Evolutionary conservation across 164 flowering plant species (phyloP).

Genomic region (Akebia trifoliata): DNA sequence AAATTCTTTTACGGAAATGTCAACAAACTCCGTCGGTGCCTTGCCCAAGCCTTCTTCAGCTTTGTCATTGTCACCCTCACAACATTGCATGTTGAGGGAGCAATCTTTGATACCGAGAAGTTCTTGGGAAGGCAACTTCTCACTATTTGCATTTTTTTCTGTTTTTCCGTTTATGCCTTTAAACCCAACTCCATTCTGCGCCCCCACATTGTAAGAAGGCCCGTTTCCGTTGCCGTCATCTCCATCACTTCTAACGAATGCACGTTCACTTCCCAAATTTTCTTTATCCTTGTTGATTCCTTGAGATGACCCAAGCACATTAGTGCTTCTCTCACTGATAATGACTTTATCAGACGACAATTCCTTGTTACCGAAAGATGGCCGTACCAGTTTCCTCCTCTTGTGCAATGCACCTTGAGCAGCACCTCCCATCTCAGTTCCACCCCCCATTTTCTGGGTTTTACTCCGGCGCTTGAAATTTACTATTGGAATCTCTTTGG

Average conservation of each 20-base stretch:
- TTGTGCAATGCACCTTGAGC: constrained; percentile 16
- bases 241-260: neutral
- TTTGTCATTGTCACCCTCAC: neutral
- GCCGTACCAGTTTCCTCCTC: constrained; percentile 49
- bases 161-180: neutral
- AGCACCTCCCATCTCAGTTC: constrained; percentile 1
- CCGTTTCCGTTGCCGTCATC: neutral
- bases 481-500: constrained; percentile 20
- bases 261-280: neutral
- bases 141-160: neutral
- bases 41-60: neutral
- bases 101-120: neutral
- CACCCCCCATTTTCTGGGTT: constrained; percentile 15
- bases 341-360: constrained; percentile 3
- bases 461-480: constrained; percentile 52
- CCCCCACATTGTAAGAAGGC: neutral
- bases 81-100: neutral
- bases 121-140: neutral
- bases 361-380: constrained; percentile 23
- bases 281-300: neutral
- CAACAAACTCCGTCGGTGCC: neutral
- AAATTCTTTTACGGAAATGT: neutral
- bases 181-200: neutral
- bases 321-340: neutral
- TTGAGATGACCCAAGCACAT: neutral